Conservation (phyloP, 768 basidiomycete genomes). For the Cystofilobasidium capitatum region DNA sequence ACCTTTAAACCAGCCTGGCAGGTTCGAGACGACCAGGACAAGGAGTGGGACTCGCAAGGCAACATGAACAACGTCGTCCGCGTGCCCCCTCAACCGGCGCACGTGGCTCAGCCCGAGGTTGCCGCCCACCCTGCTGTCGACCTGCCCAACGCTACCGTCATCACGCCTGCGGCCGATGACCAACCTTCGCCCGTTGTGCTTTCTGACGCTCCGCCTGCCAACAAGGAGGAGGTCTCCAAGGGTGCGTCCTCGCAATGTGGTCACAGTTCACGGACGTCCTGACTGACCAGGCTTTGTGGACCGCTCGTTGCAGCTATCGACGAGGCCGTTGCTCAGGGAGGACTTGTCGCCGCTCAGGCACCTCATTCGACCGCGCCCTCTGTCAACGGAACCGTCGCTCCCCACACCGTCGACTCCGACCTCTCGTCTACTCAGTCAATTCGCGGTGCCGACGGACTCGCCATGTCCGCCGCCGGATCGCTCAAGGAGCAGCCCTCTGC, state of each 20-base stretch:
- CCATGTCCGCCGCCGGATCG: background rate
- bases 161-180: background rate
- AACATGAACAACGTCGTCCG: constrained; percentile 9
- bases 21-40: background rate
- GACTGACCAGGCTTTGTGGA: too few species aligned
- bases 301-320: background rate
- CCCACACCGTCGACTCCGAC: background rate
- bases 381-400: background rate
- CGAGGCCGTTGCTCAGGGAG: background rate
- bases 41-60: background rate
- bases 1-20: background rate
- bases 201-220: background rate
- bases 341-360: too few species aligned
- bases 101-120: background rate
- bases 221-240: background rate
- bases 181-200: too few species aligned
- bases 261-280: background rate
- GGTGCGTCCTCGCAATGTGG: background rate
- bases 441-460: background rate
- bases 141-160: background rate
- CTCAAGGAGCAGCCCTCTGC: background rate
- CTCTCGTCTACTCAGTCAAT: background rate
- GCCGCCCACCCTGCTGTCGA: background rate
- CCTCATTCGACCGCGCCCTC: background rate
- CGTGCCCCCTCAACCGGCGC: background rate